Base-by-base conservation (phyloP, 2,329 filamentous ascomycete species). In the Davidsoniella australis region DNA sequence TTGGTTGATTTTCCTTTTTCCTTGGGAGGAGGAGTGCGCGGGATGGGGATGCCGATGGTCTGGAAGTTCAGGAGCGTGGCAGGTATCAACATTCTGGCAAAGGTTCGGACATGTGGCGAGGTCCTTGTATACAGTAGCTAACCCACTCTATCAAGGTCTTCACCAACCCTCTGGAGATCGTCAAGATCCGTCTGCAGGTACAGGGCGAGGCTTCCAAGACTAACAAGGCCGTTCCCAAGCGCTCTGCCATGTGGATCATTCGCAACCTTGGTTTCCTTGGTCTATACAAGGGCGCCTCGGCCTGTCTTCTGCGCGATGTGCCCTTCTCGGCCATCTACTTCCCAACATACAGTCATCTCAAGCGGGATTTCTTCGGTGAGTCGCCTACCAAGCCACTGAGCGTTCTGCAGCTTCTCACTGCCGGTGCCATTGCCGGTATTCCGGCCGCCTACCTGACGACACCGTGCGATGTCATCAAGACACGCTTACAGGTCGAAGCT, bases 311-410 rank as follows among this genome's bases (percentile, higher is more conserved):
- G 55, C 88, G 91, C 57, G 91, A 98, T 64, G 86, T 96, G 39
- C 91, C 91, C 41, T 98, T 98, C 71, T 96, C 89, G 17, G 87
- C 86, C 59, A 98, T 98, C 62, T 98, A 98, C 71, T 98, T 98
- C 78, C 89, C 91, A 2, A 82, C 87, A 18, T 98, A 98, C 71
- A 84, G 77, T 63, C 91, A 98, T 63, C 67, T 98, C 59, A 98
- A 98, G 74, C 79, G 75, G 60, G 89, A 95, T 66, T 70, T 89
- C 62, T 98, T 96, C 58, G 89, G 91, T 65, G 91, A 98, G 68
- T 80, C 82, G 9, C 72, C 73, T 5, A 84, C 80, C 51, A 86
- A 95, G 70, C 91, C 85, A 67, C 79, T 98, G 20, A 85, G 89
- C 46, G 75, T 98, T 45, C 54, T 94, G 38, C 89, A 96, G 68